A percentile compares a stretch with the other conserved stretches of the same genome.
Evolutionary conservation across 306 rosid genomes (phyloP).

Genomic region (Senna siamea): DNA sequence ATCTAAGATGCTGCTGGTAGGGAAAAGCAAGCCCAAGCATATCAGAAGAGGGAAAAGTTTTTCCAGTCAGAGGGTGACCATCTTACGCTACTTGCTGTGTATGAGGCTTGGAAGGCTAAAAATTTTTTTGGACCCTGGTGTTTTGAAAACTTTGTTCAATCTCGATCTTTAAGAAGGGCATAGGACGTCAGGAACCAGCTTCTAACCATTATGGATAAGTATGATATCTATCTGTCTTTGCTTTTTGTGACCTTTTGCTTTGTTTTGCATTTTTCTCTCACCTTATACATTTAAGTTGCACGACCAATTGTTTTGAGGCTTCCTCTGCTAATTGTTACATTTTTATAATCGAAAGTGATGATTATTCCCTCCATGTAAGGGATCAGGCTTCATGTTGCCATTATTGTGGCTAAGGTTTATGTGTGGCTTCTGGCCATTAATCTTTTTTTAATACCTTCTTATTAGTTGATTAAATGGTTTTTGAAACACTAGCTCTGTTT

Average conservation of each 20-base stretch:
- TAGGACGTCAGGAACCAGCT: conserved; percentile 87
- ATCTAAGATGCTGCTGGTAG: conserved; percentile 85
- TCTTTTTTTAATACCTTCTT: background rate
- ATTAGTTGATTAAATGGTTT: conserved; percentile 25
- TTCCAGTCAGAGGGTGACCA: conserved; percentile 96
- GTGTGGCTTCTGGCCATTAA: conserved; percentile 16
- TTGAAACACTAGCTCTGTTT: conserved; percentile 24
- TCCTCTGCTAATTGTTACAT: background rate
- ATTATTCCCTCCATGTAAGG: conserved; percentile 21
- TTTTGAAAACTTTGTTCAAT: conserved; percentile 76
- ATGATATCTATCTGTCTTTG: conserved; percentile 39
- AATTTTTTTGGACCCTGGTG: conserved; percentile 88
- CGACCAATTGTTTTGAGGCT: conserved; percentile 22
- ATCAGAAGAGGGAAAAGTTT: conserved; percentile 88
- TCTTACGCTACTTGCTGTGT: conserved; percentile 82
- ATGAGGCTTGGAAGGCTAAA: conserved; percentile 86
- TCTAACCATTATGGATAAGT: conserved; percentile 82
- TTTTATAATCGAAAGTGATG: background rate
- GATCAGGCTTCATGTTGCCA: conserved; percentile 11
- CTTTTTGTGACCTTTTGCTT: background rate
- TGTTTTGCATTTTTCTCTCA: background rate
- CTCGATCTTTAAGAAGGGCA: conserved; percentile 66
- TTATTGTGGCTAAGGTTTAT: conserved; percentile 17
- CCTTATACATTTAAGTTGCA: conserved; percentile 8
- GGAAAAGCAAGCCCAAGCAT: conserved; percentile 91